These are phyloP conservation scores for Malus hybrid DNA, from an alignment of 331 rosid genomes.

Conservation along the genomic window DNA sequence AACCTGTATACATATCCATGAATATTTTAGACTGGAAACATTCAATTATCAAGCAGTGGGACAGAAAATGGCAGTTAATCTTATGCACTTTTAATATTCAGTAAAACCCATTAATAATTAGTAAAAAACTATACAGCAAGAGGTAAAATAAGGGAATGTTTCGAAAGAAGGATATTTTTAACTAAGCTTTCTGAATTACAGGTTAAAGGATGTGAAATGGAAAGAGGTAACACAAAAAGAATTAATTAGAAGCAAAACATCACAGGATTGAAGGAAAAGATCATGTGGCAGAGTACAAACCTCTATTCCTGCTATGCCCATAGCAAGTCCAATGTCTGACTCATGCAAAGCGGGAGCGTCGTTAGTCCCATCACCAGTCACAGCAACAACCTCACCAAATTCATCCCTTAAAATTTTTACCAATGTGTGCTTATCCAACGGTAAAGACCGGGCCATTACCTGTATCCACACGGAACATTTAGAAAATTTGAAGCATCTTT, in stretches of 20 bases:
- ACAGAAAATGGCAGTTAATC: neutral
- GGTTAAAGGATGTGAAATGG: neutral
- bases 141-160: neutral
- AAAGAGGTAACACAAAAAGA: neutral
- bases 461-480: constrained; percentile 30
- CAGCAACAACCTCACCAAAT: constrained; percentile 88
- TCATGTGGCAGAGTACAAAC: constrained; percentile 22
- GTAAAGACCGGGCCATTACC: constrained; percentile 95
- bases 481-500: constrained; percentile 17
- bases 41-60: neutral
- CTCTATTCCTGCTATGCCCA: constrained; percentile 99
- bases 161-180: neutral
- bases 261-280: neutral
- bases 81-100: neutral
- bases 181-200: neutral
- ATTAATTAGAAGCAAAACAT: neutral
- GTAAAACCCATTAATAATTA: neutral
- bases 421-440: constrained; percentile 67
- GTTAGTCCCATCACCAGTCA: constrained; percentile 95
- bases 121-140: neutral
- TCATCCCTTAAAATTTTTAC: constrained; percentile 57
- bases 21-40: neutral
- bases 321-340: constrained; percentile 93
- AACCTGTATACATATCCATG: constrained; percentile 45
- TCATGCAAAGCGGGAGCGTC: constrained; percentile 96